A percentile compares a stretch with the other conserved stretches of the same genome.
Evolutionary conservation across 164 flowering plant genomes (phyloP).

Genomic region (Warburgia ugandensis): DNA sequence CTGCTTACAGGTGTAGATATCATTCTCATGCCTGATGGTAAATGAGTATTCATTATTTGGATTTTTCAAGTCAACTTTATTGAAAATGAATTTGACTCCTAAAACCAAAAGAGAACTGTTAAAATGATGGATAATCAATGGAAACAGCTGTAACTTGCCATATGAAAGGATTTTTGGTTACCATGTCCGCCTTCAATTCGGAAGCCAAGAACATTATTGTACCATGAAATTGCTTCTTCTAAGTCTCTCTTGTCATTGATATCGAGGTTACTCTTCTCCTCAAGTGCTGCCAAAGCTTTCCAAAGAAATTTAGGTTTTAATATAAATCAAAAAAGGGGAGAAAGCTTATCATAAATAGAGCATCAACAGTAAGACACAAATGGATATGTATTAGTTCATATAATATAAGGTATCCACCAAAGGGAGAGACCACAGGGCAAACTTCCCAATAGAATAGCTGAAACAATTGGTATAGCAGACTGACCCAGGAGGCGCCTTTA

Average conservation of each 20-base stretch:
- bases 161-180: conserved; percentile 22
- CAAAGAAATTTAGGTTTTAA: background rate
- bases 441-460: background rate
- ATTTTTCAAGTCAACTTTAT: conserved; percentile 41
- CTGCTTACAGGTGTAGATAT: conserved; percentile 70
- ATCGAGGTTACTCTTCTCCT: conserved; percentile 32
- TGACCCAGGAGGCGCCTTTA: too few species aligned
- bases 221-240: conserved; percentile 77
- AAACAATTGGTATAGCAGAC: too few species aligned
- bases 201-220: conserved; percentile 76
- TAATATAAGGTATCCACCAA: background rate
- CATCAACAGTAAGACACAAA: background rate
- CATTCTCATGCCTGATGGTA: conserved; percentile 56
- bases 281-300: conserved; percentile 36
- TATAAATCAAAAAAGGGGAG: background rate
- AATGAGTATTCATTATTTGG: conserved; percentile 63
- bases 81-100: conserved; percentile 86
- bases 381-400: background rate
- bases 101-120: conserved; percentile 8
- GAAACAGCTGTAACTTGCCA: background rate
- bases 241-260: conserved; percentile 31
- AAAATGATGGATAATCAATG: background rate
- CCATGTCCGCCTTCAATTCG: conserved; percentile 78
- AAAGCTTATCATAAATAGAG: background rate
- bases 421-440: too few species aligned